phyloP scores from a whole-genome alignment of 306 rosid genomes.

The Astragalus membranaceus region DNA sequence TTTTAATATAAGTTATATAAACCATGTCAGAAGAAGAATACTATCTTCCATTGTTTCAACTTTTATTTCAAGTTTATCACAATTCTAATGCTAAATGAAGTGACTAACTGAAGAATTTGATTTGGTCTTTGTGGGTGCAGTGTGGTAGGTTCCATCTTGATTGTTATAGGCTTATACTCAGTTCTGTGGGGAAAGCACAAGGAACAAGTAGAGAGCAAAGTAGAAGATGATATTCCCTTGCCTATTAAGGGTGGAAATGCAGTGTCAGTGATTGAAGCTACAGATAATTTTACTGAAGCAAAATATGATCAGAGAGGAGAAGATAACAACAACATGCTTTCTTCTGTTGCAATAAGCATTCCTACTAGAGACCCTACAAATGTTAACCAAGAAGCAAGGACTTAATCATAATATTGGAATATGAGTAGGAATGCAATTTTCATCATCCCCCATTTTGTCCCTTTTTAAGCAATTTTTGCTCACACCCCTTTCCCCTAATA shows the following conservation, averaged over 20 bases:
- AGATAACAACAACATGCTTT: neutral
- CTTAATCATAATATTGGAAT: conserved; percentile 8
- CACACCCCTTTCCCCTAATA: neutral
- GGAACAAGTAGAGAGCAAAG: conserved; percentile 36
- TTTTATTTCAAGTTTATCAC: neutral
- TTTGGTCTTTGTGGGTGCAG: conserved; percentile 32
- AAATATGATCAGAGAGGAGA: conserved; percentile 17
- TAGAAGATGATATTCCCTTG: conserved; percentile 46
- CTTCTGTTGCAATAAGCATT: conserved; percentile 30
- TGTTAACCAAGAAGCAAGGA: conserved; percentile 12
- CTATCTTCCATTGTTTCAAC: neutral
- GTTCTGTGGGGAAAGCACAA: conserved; percentile 94
- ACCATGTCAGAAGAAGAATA: neutral
- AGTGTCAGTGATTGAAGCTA: conserved; percentile 5
- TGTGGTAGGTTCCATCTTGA: conserved; percentile 56
- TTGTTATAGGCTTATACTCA: conserved; percentile 66
- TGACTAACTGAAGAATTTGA: neutral
- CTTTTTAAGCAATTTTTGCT: conserved; percentile 1
- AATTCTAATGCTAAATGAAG: neutral
- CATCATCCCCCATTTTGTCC: neutral
- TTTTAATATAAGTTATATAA: neutral
- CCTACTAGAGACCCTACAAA: conserved; percentile 24
- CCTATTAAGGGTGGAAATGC: conserved; percentile 34
- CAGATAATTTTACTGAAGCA: neutral
- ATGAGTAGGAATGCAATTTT: neutral